Conservation (phyloP, 169 alveolate genomes). For the Plasmodium malariae region DNA sequence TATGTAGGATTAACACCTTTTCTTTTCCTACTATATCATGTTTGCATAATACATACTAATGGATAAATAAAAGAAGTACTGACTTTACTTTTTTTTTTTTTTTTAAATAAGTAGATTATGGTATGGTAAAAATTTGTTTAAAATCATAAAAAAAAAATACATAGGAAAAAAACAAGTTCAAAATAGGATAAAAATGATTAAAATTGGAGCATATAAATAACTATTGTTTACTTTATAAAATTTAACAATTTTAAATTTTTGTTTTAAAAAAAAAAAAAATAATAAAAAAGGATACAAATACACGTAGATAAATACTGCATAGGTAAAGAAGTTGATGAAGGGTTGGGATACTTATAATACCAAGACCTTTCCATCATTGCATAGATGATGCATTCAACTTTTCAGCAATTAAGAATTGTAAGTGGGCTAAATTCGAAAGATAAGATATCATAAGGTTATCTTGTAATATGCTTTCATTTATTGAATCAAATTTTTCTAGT, state of each 20-base stretch:
- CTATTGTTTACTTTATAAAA: no score
- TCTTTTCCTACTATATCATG: no score
- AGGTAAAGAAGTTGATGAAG: no score
- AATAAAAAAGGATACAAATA: no score
- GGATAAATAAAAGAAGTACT: background rate
- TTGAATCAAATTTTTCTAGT: slow-evolving; percentile 85
- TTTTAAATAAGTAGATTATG: background rate
- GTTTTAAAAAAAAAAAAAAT: no score
- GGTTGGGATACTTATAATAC: background rate
- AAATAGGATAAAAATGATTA: no score
- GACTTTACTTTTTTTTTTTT: background rate
- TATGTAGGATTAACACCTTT: no score
- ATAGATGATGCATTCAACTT: slow-evolving; percentile 87
- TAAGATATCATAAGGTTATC: slow-evolving; percentile 90
- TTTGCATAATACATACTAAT: no score
- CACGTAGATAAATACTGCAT: no score
- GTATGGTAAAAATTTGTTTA: background rate
- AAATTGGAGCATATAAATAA: no score
- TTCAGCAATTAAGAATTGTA: slow-evolving; percentile 90
- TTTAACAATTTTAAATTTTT: no score
- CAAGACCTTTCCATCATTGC: slow-evolving; percentile 19
- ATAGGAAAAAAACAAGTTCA: background rate
- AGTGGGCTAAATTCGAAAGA: slow-evolving; percentile 84
- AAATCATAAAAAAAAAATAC: background rate
- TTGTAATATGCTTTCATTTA: slow-evolving; percentile 89